Evolutionary conservation across 352 stramenopile species (phyloP), one percentile per base, ranked within the genome.

Genomic region (Pythium chondricola): DNA sequence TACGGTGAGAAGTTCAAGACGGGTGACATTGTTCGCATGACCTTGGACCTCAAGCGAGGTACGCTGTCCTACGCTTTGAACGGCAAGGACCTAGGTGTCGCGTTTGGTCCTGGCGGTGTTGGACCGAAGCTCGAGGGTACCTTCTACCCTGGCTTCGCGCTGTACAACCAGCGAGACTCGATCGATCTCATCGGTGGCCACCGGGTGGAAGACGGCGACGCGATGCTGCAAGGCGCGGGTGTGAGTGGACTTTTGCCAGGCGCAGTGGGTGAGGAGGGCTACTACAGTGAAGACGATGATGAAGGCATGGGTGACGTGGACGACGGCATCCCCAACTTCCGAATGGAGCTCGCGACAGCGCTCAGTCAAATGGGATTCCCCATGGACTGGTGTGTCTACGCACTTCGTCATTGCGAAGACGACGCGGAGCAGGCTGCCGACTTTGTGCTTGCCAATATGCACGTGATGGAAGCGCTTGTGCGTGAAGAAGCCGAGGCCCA

Each of bases 1-100:
- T 96, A 96, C 43, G 85, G 85, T 6, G 83, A 95, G 39, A 93
- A 96, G 52, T 96, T 96, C 51, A 94, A 94, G 48, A 93, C 80
- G 0, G 84, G 84, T 6, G 78, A 95, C 42, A 56, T 93, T 24
- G 74, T 95, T 8, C 74, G 75, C 18, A 74, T 96, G 43, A 92
- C 81, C 6, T 52, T 95, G 17, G 82, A 95, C 43, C 56, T 95
- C 24, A 75, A 85, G 33, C 77, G 78, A 10, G 85, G 83, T 10
- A 93, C 83, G 17, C 61, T 95, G 0, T 92, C 78, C 44, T 96
- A 95, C 36, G 76, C 86, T 10, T 62, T 96, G 2, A 95, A 96
- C 31, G 86, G 86, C 1, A 93, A 95, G 52, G 86, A 96, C 40
- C 63, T 94, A 1, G 86, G 86, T 14, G 76, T 95, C 0, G 86